Evolutionary conservation across 495 filamentous ascomycete genomes (phyloP).

Genomic region (Daldinia loculata): DNA sequence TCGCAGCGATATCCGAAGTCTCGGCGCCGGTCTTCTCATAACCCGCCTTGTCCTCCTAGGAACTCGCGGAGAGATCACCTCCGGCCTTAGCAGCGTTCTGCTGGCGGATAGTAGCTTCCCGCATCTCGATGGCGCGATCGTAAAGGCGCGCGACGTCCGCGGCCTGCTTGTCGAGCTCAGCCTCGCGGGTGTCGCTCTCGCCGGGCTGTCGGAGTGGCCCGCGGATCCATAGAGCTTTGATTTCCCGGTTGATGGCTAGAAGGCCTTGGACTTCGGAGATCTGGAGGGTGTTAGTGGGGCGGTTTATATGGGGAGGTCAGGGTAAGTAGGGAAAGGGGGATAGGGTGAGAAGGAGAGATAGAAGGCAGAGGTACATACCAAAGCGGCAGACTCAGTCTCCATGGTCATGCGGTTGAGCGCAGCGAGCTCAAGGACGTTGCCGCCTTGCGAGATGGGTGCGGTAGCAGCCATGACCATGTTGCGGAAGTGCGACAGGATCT

Average conservation of each 20-base stretch:
- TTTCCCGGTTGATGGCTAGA: slow-evolving; percentile 50
- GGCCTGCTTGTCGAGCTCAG: slow-evolving; percentile 34
- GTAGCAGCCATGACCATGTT: slow-evolving; percentile 47
- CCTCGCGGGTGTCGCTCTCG: slow-evolving; percentile 45
- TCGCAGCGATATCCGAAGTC: neutral
- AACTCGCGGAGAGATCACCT: neutral
- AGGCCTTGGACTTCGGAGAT: slow-evolving; percentile 51
- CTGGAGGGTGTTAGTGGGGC: slow-evolving; percentile 4
- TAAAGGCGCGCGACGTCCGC: slow-evolving; percentile 18
- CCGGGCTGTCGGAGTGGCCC: slow-evolving; percentile 51
- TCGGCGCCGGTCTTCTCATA: neutral
- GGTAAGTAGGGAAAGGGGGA: neutral
- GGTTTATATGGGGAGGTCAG: neutral
- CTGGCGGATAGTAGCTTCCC: slow-evolving; percentile 8
- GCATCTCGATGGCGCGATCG: slow-evolving; percentile 15
- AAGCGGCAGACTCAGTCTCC: slow-evolving; percentile 43
- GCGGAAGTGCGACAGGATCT: slow-evolving; percentile 49
- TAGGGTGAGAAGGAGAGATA: neutral
- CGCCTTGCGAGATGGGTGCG: slow-evolving; percentile 38
- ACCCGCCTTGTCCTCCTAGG: slow-evolving; percentile 13
- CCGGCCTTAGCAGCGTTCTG: neutral
- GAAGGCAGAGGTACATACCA: slow-evolving; percentile 38
- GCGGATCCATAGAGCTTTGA: slow-evolving; percentile 56
- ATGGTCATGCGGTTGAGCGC: slow-evolving; percentile 51
- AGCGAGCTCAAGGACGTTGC: slow-evolving; percentile 47